Conservation (phyloP, 495 filamentous ascomycete genomes). For the Lineolata rhizophorae region DNA sequence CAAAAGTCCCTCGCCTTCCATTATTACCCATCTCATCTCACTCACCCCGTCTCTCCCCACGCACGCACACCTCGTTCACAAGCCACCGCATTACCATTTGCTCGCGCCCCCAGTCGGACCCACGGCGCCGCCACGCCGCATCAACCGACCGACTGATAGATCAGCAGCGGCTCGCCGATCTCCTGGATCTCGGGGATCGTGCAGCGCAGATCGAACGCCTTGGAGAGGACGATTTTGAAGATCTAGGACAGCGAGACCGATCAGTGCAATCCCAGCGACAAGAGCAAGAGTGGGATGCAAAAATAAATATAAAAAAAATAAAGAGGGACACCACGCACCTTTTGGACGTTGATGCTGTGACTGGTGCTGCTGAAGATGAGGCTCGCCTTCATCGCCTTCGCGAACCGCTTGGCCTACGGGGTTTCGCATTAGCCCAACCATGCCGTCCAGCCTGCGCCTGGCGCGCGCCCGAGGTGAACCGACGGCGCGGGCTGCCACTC, state of each 20-base stretch:
- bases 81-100: no score
- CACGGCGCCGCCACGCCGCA: no score
- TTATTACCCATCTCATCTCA: no score
- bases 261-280: background rate
- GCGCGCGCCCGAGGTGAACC: no score
- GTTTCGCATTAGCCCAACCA: no score
- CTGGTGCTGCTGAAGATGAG: conserved; percentile 97
- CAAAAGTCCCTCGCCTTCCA: no score
- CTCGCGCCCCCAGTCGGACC: no score
- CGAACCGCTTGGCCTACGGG: conserved; percentile 70
- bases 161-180: conserved; percentile 81
- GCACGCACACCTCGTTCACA: no score
- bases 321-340: conserved; percentile 31
- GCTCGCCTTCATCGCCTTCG: conserved; percentile 92
- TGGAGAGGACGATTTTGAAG: conserved; percentile 97
- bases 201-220: conserved; percentile 96
- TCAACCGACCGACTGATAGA: no score
- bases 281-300: conserved; percentile 5
- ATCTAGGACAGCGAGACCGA: conserved; percentile 33
- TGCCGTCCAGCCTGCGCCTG: no score
- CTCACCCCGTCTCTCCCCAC: no score
- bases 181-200: conserved; percentile 98
- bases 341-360: conserved; percentile 98
- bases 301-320: no score
- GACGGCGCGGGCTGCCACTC: conserved; percentile 11